Conservation (phyloP, 2,329 filamentous ascomycete species). For the Aspergillus amoenus region DNA sequence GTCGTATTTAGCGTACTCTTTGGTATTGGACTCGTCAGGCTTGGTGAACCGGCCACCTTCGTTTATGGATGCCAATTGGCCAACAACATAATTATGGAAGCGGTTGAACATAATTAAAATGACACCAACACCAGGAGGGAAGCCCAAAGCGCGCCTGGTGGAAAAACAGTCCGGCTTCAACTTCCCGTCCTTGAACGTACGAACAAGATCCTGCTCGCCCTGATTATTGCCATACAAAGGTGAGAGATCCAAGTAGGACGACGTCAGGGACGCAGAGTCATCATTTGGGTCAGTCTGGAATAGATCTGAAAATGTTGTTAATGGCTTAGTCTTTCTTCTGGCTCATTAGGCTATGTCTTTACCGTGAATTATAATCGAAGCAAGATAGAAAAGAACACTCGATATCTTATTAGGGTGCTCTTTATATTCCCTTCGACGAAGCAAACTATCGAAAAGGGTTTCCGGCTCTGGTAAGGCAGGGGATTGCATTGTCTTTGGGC, state of each 20-base stretch:
- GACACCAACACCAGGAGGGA: constrained; percentile 68
- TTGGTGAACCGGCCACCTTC: constrained; percentile 67
- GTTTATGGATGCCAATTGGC: constrained; percentile 64
- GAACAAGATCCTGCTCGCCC: constrained; percentile 61
- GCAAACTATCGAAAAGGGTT: constrained; percentile 65
- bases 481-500: constrained; percentile 55
- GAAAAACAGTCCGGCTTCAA: constrained; percentile 71
- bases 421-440: constrained; percentile 62
- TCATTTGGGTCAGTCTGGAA: constrained; percentile 66
- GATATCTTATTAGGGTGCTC: constrained; percentile 72
- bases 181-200: constrained; percentile 65
- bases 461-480: constrained; percentile 64
- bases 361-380: constrained; percentile 65
- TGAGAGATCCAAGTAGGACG: constrained; percentile 72
- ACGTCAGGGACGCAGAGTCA: constrained; percentile 64
- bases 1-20: constrained; percentile 39
- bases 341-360: constrained; percentile 9
- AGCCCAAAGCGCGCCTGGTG: constrained; percentile 63
- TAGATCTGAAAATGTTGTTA: constrained; percentile 49
- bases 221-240: constrained; percentile 70
- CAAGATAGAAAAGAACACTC: constrained; percentile 72
- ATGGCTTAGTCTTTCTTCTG: background rate
- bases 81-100: constrained; percentile 69
- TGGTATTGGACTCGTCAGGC: constrained; percentile 37
- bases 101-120: constrained; percentile 67